These are phyloP conservation scores for Microbotryum scabiosae DNA, from an alignment of 1,284 basidiomycete species.

Conservation along the genomic window DNA sequence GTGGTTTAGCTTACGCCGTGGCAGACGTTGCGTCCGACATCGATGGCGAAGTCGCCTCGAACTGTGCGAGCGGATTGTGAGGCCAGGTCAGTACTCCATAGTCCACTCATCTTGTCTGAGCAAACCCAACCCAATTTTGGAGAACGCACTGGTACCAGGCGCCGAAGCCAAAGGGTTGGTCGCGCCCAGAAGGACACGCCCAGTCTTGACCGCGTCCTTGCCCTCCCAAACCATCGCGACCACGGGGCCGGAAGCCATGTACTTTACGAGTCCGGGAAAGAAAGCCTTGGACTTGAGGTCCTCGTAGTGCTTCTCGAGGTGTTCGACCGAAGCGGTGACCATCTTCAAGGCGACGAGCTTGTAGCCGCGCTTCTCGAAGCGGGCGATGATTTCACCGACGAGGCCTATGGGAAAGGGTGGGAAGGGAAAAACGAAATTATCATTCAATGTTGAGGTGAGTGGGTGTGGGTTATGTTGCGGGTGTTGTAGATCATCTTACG, in stretches of 20 bases:
- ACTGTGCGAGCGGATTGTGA: slow-evolving; percentile 37
- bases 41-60: slow-evolving; percentile 86
- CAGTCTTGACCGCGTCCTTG: slow-evolving; percentile 68
- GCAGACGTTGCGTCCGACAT: slow-evolving; percentile 83
- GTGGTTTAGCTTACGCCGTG: slow-evolving; percentile 51
- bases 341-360: slow-evolving; percentile 70
- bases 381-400: slow-evolving; percentile 62
- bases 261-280: slow-evolving; percentile 87
- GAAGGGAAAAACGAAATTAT: too few relatives aligned
- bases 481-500: background rate
- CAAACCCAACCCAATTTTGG: background rate
- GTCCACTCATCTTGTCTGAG: slow-evolving; percentile 2
- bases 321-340: slow-evolving; percentile 43
- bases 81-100: too few relatives aligned
- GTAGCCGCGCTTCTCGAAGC: slow-evolving; percentile 93
- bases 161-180: slow-evolving; percentile 91
- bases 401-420: slow-evolving; percentile 47
- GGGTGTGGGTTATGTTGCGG: too few relatives aligned
- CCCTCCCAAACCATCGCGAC: slow-evolving; percentile 97
- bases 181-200: slow-evolving; percentile 70
- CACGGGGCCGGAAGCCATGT: slow-evolving; percentile 66
- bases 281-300: slow-evolving; percentile 85
- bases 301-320: slow-evolving; percentile 89
- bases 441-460: too few relatives aligned
- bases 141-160: slow-evolving; percentile 52